A percentile compares a stretch with the other conserved stretches of the same genome.
Evolutionary conservation across 345 rosid genomes (phyloP).

Genomic region (Corchorus capsularis): DNA sequence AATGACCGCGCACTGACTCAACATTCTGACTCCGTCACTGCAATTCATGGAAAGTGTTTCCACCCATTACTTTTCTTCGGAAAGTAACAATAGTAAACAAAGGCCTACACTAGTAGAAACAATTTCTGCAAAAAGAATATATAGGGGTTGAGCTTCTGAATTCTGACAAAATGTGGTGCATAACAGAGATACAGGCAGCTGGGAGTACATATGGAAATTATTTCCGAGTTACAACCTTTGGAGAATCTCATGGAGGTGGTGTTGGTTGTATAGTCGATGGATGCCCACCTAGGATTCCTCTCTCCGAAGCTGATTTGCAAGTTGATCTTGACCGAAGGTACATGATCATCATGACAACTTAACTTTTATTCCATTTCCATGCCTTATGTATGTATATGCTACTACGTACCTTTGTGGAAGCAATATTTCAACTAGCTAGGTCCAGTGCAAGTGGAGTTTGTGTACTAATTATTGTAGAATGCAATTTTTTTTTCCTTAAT

Average conservation of each 20-base stretch:
- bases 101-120: not conserved
- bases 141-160: not conserved
- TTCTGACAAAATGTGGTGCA: conserved; percentile 13
- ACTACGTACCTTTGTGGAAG: too few species aligned
- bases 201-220: conserved; percentile 83
- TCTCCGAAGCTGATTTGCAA: conserved; percentile 83
- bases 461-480: too few species aligned
- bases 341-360: not conserved
- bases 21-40: too few species aligned
- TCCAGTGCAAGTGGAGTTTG: too few species aligned
- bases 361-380: not conserved
- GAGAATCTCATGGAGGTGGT: conserved; percentile 99
- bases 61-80: too few species aligned
- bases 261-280: conserved; percentile 97
- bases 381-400: not conserved
- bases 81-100: too few species aligned
- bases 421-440: too few species aligned
- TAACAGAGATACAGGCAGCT: conserved; percentile 74
- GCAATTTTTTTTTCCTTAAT: too few species aligned
- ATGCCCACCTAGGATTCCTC: conserved; percentile 89
- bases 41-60: too few species aligned
- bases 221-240: conserved; percentile 86
- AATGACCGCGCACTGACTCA: too few species aligned
- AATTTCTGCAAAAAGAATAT: not conserved
- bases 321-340: conserved; percentile 93